Base-by-base conservation (phyloP, 2,329 filamentous ascomycete genomes). In the Rhexocercosporidium sp. region DNA sequence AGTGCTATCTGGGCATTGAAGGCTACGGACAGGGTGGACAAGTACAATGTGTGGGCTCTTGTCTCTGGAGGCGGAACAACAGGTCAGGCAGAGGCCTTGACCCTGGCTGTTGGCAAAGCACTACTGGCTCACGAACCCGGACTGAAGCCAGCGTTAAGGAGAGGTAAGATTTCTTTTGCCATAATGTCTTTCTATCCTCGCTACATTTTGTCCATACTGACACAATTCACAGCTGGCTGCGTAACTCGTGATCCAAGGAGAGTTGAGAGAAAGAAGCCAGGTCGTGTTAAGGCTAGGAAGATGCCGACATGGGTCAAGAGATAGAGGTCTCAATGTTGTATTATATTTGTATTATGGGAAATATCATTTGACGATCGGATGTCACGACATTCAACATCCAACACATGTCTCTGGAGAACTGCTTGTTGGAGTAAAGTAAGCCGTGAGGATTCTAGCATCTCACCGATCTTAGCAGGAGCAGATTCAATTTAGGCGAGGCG, bases 181-280 rank as follows among this genome's bases (percentile, higher is more conserved):
- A 44, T 20, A 64, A 4, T 25, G 41, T 41, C 25, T 25, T 39
- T 25, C 11, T 18, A 3, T 18, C 9, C 20, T 31, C 14, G 1
- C n/a, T 18, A 31, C 29, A 25, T 18, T 37, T 57, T 20, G n/a
- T 34, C 16, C 22, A 7, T 22, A 70, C 77, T 76, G 71, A 77
- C 71, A 69, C 66, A 70, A 70, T 66, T 73, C 75, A 65, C 79
- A 99, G 96, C 95, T 78, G 96, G 96, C 70, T 94, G 92, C 80
- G 88, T 99, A 71, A 96, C 94, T 62, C 91, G 95, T 77, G 95
- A 99, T 83, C 88, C 90, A 66, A 93, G 95, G 82, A 90, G 86
- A 77, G 96, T 99, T 73, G 96, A 99, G 83, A 95, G 96, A 80
- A 99, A 99, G 90, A 98, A 99, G 88, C 88, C 93, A 66, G 96